Base-by-base conservation (phyloP, 306 rosid genomes). In the Cucurbita maxima region DNA sequence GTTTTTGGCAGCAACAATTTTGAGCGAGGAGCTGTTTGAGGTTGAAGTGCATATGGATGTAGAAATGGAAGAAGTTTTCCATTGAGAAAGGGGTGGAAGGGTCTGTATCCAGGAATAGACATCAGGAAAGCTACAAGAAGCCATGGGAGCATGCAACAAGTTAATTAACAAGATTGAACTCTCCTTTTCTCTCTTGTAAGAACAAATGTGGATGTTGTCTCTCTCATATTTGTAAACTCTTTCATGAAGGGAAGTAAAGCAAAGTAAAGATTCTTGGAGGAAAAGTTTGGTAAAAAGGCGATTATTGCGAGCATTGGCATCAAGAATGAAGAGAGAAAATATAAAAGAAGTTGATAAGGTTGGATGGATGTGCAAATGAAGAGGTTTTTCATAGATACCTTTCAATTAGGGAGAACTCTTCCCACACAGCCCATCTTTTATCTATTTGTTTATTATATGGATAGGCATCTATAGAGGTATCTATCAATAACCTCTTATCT, bases 21-120 rank as follows among this genome's bases (percentile, higher is more conserved):
- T 84, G 36, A 94, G 95, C 19, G 99, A 86, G 54, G 96, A 94
- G 52, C 82, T 90, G 59, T 86, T 80, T 54, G 89, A 79, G 75
- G 72, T 75, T 78, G 84, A 80, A 66, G 89, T 82, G 70, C 81
- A 87, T 68, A 90, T 25, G 75, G 70, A 79, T 0, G 87, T 56
- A 58, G 86, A 83, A 73, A 83, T 81, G 78, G 87, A 82, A 59
- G 36, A 9, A 76, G 84, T 79, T 83, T 75, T 84, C 98, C 98
- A 89, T 82, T 88, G 83, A 70, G 85, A 67, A 80, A 86, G 51
- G 50, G 88, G 91, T 59, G 97, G 95, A 75, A 86, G 95, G 82
- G 79, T 87, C 41, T 84, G 88, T 78, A 89, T 82, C 99, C 99
- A 94, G 18, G 79, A 79, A 83, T 61, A 89, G 34, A 89, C 84